A percentile compares a stretch with the other conserved stretches of the same genome.
Conservation (phyloP, 768 basidiomycete species). For the Tulasnella sp. region DNA sequence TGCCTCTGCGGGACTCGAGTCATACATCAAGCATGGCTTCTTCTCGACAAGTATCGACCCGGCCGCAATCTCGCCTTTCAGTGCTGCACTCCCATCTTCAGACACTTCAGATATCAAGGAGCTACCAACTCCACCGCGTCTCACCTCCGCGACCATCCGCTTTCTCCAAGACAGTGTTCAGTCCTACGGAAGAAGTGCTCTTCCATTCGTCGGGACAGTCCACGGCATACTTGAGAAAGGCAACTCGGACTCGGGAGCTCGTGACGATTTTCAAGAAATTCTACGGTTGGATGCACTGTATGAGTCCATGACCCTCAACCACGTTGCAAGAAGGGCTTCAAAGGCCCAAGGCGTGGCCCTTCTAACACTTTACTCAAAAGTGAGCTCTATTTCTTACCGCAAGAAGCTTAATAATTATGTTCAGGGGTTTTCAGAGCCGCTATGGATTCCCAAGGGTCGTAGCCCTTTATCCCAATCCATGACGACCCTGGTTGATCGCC, state of each 20-base stretch:
- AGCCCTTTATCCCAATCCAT: conserved; percentile 11
- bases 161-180: conserved; percentile 63
- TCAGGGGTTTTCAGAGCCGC: background rate
- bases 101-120: background rate
- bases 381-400: background rate
- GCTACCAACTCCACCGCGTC: background rate
- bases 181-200: conserved; percentile 66
- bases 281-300: conserved; percentile 59
- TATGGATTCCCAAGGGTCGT: background rate
- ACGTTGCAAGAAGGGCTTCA: conserved; percentile 77
- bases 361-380: conserved; percentile 70
- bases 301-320: conserved; percentile 80
- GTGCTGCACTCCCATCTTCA: conserved; percentile 17
- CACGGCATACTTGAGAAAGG: conserved; percentile 31
- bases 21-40: conserved; percentile 80
- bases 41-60: conserved; percentile 23
- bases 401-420: background rate
- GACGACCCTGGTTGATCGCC: conserved; percentile 43
- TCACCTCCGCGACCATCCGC: conserved; percentile 24
- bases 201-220: conserved; percentile 69
- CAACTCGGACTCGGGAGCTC: background rate
- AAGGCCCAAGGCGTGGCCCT: conserved; percentile 87
- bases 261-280: conserved; percentile 33
- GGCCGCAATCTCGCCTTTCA: conserved; percentile 18
- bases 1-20: conserved; percentile 87